Conservation (phyloP, 805 yeast species). For the Yarrowia phangngaensis region DNA sequence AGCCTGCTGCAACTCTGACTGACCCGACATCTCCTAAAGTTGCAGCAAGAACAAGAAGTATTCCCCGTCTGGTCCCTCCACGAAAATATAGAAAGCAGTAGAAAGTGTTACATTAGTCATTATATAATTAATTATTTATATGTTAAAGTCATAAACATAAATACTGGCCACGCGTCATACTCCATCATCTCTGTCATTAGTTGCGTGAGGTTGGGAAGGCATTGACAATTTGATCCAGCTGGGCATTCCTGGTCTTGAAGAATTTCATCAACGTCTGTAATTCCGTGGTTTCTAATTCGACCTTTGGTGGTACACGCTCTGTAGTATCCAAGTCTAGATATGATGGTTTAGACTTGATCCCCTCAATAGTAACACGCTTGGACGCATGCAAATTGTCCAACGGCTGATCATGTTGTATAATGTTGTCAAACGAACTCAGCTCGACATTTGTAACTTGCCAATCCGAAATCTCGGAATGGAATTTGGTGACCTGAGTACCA, state of each 20-base stretch:
- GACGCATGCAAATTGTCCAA: background rate
- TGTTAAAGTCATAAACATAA: background rate
- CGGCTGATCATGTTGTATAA: background rate
- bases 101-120: conserved; percentile 27
- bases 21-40: background rate
- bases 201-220: background rate
- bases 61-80: conserved; percentile 14
- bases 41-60: conserved; percentile 1
- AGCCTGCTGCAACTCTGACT: background rate
- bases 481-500: conserved; percentile 35
- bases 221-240: conserved; percentile 2
- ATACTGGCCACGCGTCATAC: too few relatives aligned
- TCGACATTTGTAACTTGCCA: conserved; percentile 40
- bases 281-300: background rate
- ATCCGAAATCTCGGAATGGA: conserved; percentile 39
- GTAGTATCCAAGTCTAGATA: conserved; percentile 10
- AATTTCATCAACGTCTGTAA: conserved; percentile 1
- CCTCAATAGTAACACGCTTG: conserved; percentile 4
- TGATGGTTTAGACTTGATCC: conserved; percentile 8
- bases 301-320: background rate
- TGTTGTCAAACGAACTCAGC: conserved; percentile 25
- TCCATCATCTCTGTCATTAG: too few relatives aligned
- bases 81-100: conserved; percentile 24
- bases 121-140: conserved; percentile 30
- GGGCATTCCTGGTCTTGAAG: conserved; percentile 4